Base-by-base conservation (phyloP, 148 eudicot species). In the Polygonum maritimum region DNA sequence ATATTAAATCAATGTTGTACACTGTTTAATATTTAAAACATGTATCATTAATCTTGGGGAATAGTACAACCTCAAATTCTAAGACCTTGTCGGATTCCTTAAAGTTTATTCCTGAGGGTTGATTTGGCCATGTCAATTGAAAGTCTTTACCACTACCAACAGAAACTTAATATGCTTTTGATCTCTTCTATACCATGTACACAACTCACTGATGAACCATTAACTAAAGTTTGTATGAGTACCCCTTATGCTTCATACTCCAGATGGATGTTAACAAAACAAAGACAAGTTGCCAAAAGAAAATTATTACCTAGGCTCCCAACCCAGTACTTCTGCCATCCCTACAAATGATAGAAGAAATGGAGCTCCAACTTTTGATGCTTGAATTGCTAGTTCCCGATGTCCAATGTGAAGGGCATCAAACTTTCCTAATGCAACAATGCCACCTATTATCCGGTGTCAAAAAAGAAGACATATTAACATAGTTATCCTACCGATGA, bases 371-470 rank as follows among this genome's bases (percentile, higher is more conserved):
- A 81, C 82, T 82, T 86, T 89, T 41, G 98, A 86, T 67, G 98
- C 98, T 85, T 91, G 94, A 75, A 91, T 88, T 44, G 92, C 99
- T 86, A 95, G 99, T 79, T 95, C 98, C 33, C 97, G 88, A 76
- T 95, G 99, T 76, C 99, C 99, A 75, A 92, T 84, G 76, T 95
- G 99, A 40, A 95, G 90, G 76, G 99, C 99, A 80, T 95, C 99
- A 83, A 95, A 95, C 90, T 95, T 95, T 69, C 99, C 99, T 80
- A 92, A 82, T 48, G 99, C 98, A 47, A 95, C 98, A 77, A 92
- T 83, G 49, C 97, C 97, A 77, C 99, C 99, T 95, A 79, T 76
- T 73, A 69, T 63, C 8, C 69, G 76, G 63, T 51, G 51, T 11
- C 21, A 76, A 63, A 36, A 19, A 15, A 3, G 18, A 44, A 7